These are phyloP conservation scores for Colletotrichum gloeosporioides DNA, from an alignment of 2,329 filamentous ascomycete species.

Conservation along the genomic window DNA sequence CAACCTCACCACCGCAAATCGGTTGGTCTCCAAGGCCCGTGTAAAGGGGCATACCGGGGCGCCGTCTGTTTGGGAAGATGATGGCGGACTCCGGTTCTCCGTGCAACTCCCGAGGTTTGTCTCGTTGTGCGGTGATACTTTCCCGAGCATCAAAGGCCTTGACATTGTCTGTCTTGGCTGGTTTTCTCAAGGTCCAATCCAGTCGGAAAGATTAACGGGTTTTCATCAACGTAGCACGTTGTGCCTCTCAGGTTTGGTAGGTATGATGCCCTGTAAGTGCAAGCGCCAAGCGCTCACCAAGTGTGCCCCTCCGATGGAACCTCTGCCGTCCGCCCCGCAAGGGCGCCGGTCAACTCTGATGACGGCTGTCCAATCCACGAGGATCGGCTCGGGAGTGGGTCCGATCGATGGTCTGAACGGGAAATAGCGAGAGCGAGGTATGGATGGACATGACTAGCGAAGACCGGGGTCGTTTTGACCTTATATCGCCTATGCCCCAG, in stretches of 20 bases:
- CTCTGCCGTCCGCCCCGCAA: not conserved
- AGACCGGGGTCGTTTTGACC: not conserved
- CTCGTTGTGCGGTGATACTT: not conserved
- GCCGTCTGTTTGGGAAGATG: not conserved
- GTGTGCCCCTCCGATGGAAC: not conserved
- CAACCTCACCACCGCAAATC: not conserved
- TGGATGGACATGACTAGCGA: not conserved
- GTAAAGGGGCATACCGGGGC: not conserved
- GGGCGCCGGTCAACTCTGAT: not conserved
- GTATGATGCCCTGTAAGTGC: not conserved
- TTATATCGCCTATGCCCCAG: not conserved
- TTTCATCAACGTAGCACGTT: not conserved
- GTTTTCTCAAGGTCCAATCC: not conserved
- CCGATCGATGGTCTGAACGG: not conserved
- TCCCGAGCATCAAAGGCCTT: not conserved
- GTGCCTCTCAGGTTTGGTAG: not conserved
- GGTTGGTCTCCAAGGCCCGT: not conserved
- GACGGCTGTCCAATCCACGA: not conserved
- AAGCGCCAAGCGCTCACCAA: not conserved
- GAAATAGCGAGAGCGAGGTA: not conserved
- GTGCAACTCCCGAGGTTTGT: not conserved
- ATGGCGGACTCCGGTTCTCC: not conserved
- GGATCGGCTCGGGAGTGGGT: not conserved
- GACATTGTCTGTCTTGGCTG: not conserved
- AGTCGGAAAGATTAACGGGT: not conserved